Base-by-base conservation (phyloP, 2,329 filamentous ascomycete genomes). In the Trichoderma lentiforme region DNA sequence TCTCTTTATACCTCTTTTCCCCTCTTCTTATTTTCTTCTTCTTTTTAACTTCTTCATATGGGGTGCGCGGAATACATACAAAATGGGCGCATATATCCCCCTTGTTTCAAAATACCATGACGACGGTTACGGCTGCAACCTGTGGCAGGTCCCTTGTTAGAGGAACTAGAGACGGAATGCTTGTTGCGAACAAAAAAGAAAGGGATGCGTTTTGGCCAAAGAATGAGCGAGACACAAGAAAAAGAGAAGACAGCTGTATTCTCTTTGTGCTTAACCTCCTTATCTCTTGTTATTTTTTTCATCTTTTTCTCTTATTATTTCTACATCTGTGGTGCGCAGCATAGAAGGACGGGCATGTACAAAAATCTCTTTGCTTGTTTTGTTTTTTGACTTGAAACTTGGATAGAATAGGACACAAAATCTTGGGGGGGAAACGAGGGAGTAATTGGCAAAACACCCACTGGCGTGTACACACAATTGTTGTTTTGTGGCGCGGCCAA, bases 61-160 rank as follows among this genome's bases (percentile, higher is more conserved):
- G 24, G 60, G 56, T 28, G 34, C 28, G 62, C 34, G 57, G 51
- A 18, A 18, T 21, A 36, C n/a, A 69, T 39, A 39, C 36, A 43
- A 67, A 58, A 32, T 8, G 24, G 53, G 43, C 39, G 63, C 63
- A 65, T 51, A 32, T 32, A 18, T 28, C 28, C 65, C 56, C 32
- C 11, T 39, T 73, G 57, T 69, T 70, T 73, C 51, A 51, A 63
- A 64, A 68, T 58, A 56, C 60, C 51, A 71, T 75, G 39, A 75
- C 69, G 74, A 75, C 72, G 70, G 69, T 72, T 58, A 76, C 69
- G 74, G 67, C 73, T 75, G 69, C 69, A 64, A 74, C 60, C 56
- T 53, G 66, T 70, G 63, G 66, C 39, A 68, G 63, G 63, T 51
- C 56, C 62, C 72, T 71, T 60, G 57, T 72, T 64, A 51, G 71